These are phyloP conservation scores for Rhodofomes roseus DNA, from an alignment of 1,284 basidiomycete genomes.

Conservation along the genomic window DNA sequence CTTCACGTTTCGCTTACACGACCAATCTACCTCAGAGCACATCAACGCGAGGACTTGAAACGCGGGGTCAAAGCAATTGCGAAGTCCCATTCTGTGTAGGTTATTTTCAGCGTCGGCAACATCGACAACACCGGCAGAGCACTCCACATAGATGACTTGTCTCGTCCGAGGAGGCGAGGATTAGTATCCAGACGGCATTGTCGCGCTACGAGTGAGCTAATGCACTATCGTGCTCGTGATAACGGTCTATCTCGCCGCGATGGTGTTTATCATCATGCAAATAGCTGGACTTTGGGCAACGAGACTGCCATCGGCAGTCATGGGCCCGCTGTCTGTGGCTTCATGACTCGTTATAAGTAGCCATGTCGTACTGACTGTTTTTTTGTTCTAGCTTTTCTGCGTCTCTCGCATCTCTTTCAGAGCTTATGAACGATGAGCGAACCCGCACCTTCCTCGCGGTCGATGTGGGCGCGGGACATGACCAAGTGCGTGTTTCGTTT, in stretches of 20 bases:
- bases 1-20: constrained; percentile 75
- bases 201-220: no score
- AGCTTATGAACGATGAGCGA: constrained; percentile 74
- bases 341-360: no score
- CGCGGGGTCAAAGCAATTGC: constrained; percentile 50
- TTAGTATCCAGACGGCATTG: no score
- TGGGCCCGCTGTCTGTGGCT: no score
- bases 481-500: constrained; percentile 45
- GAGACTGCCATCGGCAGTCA: no score
- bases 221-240: no score
- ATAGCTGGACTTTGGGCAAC: no score
- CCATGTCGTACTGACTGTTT: not conserved
- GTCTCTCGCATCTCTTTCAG: constrained; percentile 68
- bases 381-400: constrained; percentile 51
- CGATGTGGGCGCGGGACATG: constrained; percentile 76
- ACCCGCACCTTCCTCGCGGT: constrained; percentile 72
- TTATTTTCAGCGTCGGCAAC: constrained; percentile 12
- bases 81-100: constrained; percentile 45
- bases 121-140: no score
- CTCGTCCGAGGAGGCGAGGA: no score
- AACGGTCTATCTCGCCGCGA: no score
- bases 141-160: no score
- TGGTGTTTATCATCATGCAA: no score
- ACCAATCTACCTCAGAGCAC: constrained; percentile 71
- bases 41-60: constrained; percentile 70